phyloP scores from a whole-genome alignment of 2,329 filamentous ascomycete species.

The Scolecobasidium constrictum region DNA sequence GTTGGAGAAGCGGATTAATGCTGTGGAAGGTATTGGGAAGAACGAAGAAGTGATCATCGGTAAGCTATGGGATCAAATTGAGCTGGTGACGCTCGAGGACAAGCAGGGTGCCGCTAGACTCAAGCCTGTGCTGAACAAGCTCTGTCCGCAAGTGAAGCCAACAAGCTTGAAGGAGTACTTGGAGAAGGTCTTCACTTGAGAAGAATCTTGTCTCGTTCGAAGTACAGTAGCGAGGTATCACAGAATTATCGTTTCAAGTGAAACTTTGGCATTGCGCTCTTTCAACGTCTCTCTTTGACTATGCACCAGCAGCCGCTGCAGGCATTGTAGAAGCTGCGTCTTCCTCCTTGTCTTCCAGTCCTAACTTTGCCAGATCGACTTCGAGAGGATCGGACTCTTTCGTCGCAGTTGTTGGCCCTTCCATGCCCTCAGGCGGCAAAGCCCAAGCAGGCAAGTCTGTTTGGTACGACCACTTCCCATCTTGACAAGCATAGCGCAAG shows the following conservation, averaged over 20 bases:
- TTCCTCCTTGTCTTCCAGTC: constrained; percentile 1
- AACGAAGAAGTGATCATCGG: neutral
- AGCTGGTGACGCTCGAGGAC: constrained; percentile 1
- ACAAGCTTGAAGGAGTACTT: constrained; percentile 1
- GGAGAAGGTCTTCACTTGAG: constrained; percentile 4
- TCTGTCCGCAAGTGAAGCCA: neutral
- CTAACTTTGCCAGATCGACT: constrained; percentile 31
- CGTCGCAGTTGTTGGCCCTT: constrained; percentile 58
- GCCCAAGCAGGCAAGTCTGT: constrained; percentile 82
- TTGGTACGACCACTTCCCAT: constrained; percentile 76
- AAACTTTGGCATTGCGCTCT: no score
- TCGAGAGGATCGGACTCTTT: constrained; percentile 34
- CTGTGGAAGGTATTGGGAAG: no score
- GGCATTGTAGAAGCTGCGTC: no score
- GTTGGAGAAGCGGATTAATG: constrained; percentile 10
- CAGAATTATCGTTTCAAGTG: no score
- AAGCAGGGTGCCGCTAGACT: neutral
- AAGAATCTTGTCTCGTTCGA: no score
- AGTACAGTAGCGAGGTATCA: no score
- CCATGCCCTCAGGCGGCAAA: constrained; percentile 60
- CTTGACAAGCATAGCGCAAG: constrained; percentile 73
- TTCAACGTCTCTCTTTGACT: no score
- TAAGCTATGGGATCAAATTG: neutral
- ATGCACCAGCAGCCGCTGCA: no score
- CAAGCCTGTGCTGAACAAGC: neutral